Percentiles rank a stretch among this genome's conserved stretches.
These are phyloP conservation scores for Rhizopogon sp. DNA, from an alignment of 768 basidiomycete genomes.

Conservation along the genomic window DNA sequence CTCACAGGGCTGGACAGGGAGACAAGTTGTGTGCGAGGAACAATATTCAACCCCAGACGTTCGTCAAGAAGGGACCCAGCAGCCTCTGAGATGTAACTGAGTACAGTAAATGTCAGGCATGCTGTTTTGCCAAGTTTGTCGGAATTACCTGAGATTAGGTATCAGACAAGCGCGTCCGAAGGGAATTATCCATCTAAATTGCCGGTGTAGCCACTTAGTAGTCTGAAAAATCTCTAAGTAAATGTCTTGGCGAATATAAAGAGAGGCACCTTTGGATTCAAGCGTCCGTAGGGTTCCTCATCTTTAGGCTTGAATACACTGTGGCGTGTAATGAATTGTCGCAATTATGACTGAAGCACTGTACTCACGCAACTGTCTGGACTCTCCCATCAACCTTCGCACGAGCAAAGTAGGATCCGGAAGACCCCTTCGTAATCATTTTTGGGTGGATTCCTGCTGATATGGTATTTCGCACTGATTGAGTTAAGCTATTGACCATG, in stretches of 20 bases:
- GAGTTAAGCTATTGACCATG: conserved; percentile 41
- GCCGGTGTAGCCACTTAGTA: conserved; percentile 85
- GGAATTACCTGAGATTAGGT: conserved; percentile 72
- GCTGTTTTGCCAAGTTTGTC: not conserved
- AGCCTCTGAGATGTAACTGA: conserved; percentile 83
- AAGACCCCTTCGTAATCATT: conserved; percentile 86
- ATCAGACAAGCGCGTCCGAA: conserved; percentile 88
- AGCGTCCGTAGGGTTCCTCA: conserved; percentile 82
- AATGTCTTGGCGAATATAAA: not conserved
- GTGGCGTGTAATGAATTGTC: not conserved
- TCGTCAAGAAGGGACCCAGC: conserved; percentile 82
- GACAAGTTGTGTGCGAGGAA: conserved; percentile 81
- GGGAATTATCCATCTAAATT: conserved; percentile 85
- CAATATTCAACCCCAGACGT: conserved; percentile 70
- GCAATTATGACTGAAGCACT: not conserved
- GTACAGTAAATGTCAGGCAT: not conserved
- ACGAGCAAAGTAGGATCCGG: conserved; percentile 90
- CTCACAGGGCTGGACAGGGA: conserved; percentile 68
- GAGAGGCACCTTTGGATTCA: conserved; percentile 72
- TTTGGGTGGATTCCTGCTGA: conserved; percentile 80
- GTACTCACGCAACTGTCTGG: conserved; percentile 73
- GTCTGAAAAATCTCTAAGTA: conserved; percentile 41
- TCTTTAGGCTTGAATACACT: conserved; percentile 93
- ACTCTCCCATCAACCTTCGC: conserved; percentile 71
- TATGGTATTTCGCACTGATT: conserved; percentile 67